Evolutionary conservation across 306 rosid species (phyloP), one percentile per base, ranked within the genome.

Genomic region (Senna siamea): DNA sequence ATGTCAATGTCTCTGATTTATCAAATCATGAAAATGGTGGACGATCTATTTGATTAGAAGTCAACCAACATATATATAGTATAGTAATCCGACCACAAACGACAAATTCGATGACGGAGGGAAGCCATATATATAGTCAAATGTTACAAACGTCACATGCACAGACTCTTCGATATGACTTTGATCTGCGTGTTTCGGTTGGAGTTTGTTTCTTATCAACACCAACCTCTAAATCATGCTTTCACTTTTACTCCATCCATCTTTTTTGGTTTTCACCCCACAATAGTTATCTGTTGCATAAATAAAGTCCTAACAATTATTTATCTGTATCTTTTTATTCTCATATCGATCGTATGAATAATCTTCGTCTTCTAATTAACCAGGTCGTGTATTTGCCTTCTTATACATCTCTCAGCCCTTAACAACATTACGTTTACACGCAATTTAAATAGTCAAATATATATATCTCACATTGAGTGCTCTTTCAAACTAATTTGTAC

Each of bases 91-190:
- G 14, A 37, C 66, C 26, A 17, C 8, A 30, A 4, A 43, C 15
- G 58, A 73, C 57, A 26, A 81, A 23, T 69, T 17, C 46, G 23
- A 35, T 40, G 80, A 76, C 74, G 17, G 34, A 47, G 9, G n/a
- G 59, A 75, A 70, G 58, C 47, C 55, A 43, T 34, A 19, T 61
- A 69, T 23, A 28, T 53, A 72, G 30, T 26, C 74, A 66, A 65
- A 70, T 41, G 55, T 18, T 73, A 58, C 7, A 35, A 61, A 78
- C 67, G 78, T 74, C 72, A 51, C 22, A 47, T 17, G 10, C 26
- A 17, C 57, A 43, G 55, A 70, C 77, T 67, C 66, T 77, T 72
- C 74, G 79, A 83, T 66, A 40, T 79, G 79, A 61, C 69, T 66
- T n/a, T 43, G 56, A 69, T 62, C 30, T 57, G 37, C 46, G 30